These are phyloP conservation scores for Ceratocystis lukuohia DNA, from an alignment of 2,329 filamentous ascomycete genomes.

Conservation along the genomic window DNA sequence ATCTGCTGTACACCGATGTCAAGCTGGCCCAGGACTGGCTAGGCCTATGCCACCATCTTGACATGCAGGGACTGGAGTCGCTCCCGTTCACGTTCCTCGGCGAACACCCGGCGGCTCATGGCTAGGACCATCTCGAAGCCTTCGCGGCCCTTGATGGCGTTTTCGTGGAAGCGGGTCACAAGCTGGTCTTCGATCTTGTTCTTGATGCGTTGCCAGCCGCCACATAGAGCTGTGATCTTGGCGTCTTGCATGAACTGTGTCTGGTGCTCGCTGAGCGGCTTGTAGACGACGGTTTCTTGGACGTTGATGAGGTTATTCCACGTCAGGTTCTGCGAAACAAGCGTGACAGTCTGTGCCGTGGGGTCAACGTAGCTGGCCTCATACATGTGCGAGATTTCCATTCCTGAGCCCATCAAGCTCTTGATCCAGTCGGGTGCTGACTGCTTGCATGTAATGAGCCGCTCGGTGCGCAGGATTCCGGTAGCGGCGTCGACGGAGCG, in stretches of 20 bases:
- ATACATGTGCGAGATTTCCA: slow-evolving; percentile 76
- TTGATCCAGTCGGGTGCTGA: slow-evolving; percentile 66
- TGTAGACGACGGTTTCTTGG: slow-evolving; percentile 83
- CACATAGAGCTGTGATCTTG: slow-evolving; percentile 83
- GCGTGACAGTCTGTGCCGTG: slow-evolving; percentile 69
- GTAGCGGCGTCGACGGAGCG: slow-evolving; percentile 46
- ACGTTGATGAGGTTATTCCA: slow-evolving; percentile 82
- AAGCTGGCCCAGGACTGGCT: not conserved
- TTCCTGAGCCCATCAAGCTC: slow-evolving; percentile 57
- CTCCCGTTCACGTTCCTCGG: slow-evolving; percentile 66
- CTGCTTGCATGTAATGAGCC: slow-evolving; percentile 49
- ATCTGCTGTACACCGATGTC: not conserved
- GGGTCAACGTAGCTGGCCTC: slow-evolving; percentile 95
- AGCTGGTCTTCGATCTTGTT: slow-evolving; percentile 90
- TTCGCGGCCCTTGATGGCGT: slow-evolving; percentile 77
- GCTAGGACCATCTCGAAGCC: slow-evolving; percentile 91
- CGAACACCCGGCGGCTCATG: slow-evolving; percentile 84
- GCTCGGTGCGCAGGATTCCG: slow-evolving; percentile 48
- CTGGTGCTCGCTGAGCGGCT: slow-evolving; percentile 42
- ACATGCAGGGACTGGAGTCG: slow-evolving; percentile 8
- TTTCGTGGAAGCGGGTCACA: slow-evolving; percentile 79
- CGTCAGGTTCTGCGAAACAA: slow-evolving; percentile 92
- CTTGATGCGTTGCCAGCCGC: slow-evolving; percentile 94
- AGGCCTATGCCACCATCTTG: slow-evolving; percentile 4
- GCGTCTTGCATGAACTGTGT: slow-evolving; percentile 84